phyloP scores from a whole-genome alignment of 2,329 filamentous ascomycete genomes.

The Cadophora malorum region DNA sequence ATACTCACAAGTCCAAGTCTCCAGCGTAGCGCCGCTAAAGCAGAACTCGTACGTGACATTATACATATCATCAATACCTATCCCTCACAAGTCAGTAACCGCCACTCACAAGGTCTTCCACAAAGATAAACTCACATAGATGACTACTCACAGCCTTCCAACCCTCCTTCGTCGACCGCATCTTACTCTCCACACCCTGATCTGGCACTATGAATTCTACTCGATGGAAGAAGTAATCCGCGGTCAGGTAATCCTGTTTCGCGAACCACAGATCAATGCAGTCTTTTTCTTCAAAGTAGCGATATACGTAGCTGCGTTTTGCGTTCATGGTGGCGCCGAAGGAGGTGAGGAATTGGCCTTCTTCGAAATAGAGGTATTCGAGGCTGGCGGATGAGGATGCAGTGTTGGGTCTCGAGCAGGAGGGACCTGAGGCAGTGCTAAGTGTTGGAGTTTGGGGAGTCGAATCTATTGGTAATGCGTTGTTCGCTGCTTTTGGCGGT shows the following conservation, averaged over 20 bases:
- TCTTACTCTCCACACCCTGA: conserved; percentile 34
- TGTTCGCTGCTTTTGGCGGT: conserved; percentile 35
- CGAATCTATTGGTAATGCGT: neutral
- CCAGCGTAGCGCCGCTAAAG: conserved; percentile 63
- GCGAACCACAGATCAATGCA: conserved; percentile 76
- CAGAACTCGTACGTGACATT: conserved; percentile 72
- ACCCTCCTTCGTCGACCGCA: neutral
- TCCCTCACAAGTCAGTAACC: neutral
- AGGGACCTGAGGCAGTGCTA: neutral
- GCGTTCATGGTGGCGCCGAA: conserved; percentile 42
- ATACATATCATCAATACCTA: conserved; percentile 69
- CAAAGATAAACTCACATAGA: conserved; percentile 54
- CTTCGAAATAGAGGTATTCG: conserved; percentile 72
- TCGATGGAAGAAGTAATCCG: conserved; percentile 78
- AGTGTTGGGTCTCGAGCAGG: neutral
- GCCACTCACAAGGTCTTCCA: neutral
- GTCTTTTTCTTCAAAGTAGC: conserved; percentile 67
- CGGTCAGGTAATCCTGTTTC: conserved; percentile 63
- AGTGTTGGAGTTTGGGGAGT: neutral
- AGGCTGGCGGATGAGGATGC: conserved; percentile 35
- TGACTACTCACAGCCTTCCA: conserved; percentile 73
- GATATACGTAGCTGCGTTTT: conserved; percentile 68
- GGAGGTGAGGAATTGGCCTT: conserved; percentile 67
- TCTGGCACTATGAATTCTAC: conserved; percentile 61
- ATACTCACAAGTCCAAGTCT: conserved; percentile 66